Conservation (phyloP, 495 filamentous ascomycete species). For the Trichoderma virens region DNA sequence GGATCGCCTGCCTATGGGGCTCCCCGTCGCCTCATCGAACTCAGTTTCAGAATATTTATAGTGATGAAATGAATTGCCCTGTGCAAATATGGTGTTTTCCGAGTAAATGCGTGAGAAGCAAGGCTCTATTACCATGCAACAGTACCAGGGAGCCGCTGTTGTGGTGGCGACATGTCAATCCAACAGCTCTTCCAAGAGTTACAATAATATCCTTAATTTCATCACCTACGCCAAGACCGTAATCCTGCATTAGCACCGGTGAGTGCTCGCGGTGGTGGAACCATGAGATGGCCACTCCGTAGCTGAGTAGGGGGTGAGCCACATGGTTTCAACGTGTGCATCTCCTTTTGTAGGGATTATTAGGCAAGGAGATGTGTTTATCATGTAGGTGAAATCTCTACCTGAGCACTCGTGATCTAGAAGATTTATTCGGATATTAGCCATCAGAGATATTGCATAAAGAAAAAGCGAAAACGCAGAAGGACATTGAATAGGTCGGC, state of each 20-base stretch:
- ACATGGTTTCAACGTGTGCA: not conserved
- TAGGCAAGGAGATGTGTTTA: too few relatives aligned
- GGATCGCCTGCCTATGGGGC: not conserved
- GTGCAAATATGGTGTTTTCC: not conserved
- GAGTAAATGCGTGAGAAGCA: not conserved
- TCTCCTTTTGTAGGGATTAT: not conserved
- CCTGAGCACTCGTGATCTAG: too few relatives aligned
- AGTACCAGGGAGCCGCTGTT: too few relatives aligned
- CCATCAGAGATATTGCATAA: too few relatives aligned
- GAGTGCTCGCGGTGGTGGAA: not conserved
- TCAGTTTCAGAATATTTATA: not conserved
- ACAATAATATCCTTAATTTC: not conserved
- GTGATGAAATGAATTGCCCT: not conserved
- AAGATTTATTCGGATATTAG: too few relatives aligned
- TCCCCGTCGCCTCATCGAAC: not conserved
- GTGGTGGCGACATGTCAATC: too few relatives aligned
- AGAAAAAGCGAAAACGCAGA: too few relatives aligned
- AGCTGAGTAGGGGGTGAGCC: not conserved
- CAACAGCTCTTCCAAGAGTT: not conserved
- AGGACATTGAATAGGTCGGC: too few relatives aligned
- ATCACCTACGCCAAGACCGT: not conserved
- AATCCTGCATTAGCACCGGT: not conserved
- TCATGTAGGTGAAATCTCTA: too few relatives aligned
- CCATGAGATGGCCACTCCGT: not conserved
- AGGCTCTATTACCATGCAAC: too few relatives aligned